Evolutionary conservation across 192 early-diverging fungal genomes (phyloP), one percentile per base, ranked within the genome.

Genomic region (Pilaira anomala): DNA sequence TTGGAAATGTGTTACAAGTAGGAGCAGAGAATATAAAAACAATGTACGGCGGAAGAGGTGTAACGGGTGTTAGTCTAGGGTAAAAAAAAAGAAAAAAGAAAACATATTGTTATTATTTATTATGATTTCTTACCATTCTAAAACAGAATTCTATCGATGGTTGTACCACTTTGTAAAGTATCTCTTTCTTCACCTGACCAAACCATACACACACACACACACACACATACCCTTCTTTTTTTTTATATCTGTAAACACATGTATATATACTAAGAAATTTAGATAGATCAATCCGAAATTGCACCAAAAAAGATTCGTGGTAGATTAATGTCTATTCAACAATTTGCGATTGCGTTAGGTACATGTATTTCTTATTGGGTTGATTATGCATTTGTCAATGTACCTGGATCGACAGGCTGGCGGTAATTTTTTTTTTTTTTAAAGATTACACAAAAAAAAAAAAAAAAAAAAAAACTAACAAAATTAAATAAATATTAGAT

Each of bases 321-420:
- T 30, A 83, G 89, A 19, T 80, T 95, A 14, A 84, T 92, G 40
- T 87, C 91, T 18, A 78, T 93, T 48, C 87, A 93, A 70, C 95
- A 97, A 69, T 89, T 91, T 73, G 87, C 91, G 54, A 95, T 96
- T 71, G 95, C 93, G 50, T 86, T 91, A 77, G 95, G 88, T 12
- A 84, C 85, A 36, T 67, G 78, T 33, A 72, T 88, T 29, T 75
- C 85, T 29, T 87, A 80, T 63, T 67, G 65, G 65, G 45, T 73
- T 33, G 62, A 62, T 18, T 73, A 64, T 64, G 61, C 60, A 30
- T 51, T 55, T 16, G 7, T 57, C 8, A 59, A 59, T 42, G 42
- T 56, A 18, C 13, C 29, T 24, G 71, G 62, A 13, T 63, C 60
- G 9, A 50, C 26, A n/a, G 44, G 59, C 12, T 73, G 65, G 65